These are phyloP conservation scores for Fusarium sp. DNA, from an alignment of 2,329 filamentous ascomycete genomes.

Conservation along the genomic window DNA sequence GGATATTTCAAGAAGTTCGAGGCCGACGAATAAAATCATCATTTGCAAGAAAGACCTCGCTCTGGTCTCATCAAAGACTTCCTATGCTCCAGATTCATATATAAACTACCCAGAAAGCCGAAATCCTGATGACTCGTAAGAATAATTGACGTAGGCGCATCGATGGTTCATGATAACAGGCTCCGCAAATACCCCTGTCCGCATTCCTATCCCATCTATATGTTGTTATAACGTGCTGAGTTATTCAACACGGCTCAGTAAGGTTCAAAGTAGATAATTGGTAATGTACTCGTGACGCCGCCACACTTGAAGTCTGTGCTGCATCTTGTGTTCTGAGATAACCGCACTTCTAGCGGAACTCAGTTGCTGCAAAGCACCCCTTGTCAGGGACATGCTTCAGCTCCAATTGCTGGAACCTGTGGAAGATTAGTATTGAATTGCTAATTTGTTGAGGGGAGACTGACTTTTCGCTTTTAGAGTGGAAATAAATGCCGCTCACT, in stretches of 20 bases:
- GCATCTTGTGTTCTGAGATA: neutral
- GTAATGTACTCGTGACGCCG: conserved; percentile 6
- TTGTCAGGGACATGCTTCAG: conserved; percentile 87
- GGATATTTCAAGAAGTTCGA: conserved; percentile 70
- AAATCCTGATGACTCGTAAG: conserved; percentile 33
- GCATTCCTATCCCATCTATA: conserved; percentile 46
- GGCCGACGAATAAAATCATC: conserved; percentile 47
- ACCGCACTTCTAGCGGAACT: conserved; percentile 69
- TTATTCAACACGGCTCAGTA: conserved; percentile 19
- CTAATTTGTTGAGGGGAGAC: conserved; percentile 52
- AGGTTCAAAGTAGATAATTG: conserved; percentile 21
- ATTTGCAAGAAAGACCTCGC: conserved; percentile 39
- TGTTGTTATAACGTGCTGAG: conserved; percentile 31
- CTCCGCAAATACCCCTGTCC: conserved; percentile 29
- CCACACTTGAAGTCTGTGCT: conserved; percentile 11
- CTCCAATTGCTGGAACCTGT: conserved; percentile 91
- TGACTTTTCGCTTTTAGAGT: conserved; percentile 97
- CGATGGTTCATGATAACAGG: conserved; percentile 38
- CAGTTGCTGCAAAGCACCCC: conserved; percentile 86
- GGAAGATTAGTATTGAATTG: conserved; percentile 6
- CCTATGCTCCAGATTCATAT: conserved; percentile 40
- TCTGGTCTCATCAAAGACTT: conserved; percentile 42
- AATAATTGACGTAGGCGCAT: conserved; percentile 31
- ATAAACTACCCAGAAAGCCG: conserved; percentile 31
- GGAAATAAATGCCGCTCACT: conserved; percentile 96